Base-by-base conservation (phyloP, 202 grass and related monocot species). In the Brachypodium distachyon region DNA sequence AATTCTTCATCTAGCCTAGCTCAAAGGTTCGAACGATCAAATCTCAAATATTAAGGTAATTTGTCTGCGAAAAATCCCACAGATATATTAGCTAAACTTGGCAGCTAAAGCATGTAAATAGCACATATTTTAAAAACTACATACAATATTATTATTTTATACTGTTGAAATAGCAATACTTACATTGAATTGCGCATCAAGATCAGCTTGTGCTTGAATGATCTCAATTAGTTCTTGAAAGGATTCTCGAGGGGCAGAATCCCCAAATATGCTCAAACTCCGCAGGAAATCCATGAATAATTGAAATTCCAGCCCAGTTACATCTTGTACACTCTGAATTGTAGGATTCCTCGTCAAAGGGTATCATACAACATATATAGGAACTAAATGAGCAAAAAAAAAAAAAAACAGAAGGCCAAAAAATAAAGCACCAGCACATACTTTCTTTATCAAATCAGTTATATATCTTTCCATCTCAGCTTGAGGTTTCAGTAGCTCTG, bases 381-480 rank as follows among this genome's bases (percentile, higher is more conserved):
- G 34, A 81, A 63, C 18, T 44, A 51, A 65, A 58, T 68, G 21
- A 31, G 18, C 49, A 60, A 53, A 50, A 26, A 67, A 25, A 67
- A 28, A 38, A 53, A 14, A 31, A 7, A 70, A 58, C 53, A 73
- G 42, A 71, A 14, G 36, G 17, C 34, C 32, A 50, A 68, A 53
- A 77, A 48, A 7, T 19, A 58, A 65, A 43, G 23, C 26, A 74
- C 12, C 19, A 27, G 3, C 36, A 51, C 79, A 40, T 91, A 93
- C 96, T 81, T 99, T 99, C 78, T 99, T 99, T 74, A 99, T 87
- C 78, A 99, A 91, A 85, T 96, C 92, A 27, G 92, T 96, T 64
- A 99, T 83, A 73, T 90, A 90, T 99, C 90, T 96, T 81, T 99
- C 96, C 96, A 99, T 99, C 81, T 99, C 90, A 28, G 66, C 96